A percentile compares a stretch with the other conserved stretches of the same genome.
Conservation (phyloP, 805 yeast species). For the Debaryomyces prosopidis region DNA sequence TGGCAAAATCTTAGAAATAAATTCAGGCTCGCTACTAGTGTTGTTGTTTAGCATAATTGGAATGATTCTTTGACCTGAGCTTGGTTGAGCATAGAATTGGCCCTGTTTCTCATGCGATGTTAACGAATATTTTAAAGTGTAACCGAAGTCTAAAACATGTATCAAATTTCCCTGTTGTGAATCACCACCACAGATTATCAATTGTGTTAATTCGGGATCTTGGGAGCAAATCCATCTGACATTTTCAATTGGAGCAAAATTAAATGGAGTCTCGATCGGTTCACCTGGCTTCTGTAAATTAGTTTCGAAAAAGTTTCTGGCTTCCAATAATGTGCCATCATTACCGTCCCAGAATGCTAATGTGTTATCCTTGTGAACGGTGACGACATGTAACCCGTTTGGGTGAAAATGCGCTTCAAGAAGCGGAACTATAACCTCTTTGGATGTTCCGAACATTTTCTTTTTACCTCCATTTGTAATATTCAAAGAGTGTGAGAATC, state of each 20-base stretch:
- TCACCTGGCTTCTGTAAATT: slow-evolving; percentile 57
- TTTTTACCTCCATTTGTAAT: slow-evolving; percentile 41
- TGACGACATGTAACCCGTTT: slow-evolving; percentile 80
- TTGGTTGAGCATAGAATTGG: slow-evolving; percentile 68
- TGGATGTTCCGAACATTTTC: slow-evolving; percentile 38
- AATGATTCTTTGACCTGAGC: slow-evolving; percentile 33
- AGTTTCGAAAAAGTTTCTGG: slow-evolving; percentile 69
- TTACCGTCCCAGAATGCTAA: slow-evolving; percentile 91
- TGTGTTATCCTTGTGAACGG: slow-evolving; percentile 80
- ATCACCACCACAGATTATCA: slow-evolving; percentile 72
- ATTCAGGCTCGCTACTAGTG: slow-evolving; percentile 18
- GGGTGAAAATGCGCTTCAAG: slow-evolving; percentile 82
- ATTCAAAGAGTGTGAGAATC: slow-evolving; percentile 37
- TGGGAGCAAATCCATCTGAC: slow-evolving; percentile 77
- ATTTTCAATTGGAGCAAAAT: slow-evolving; percentile 46
- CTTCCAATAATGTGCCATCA: slow-evolving; percentile 70
- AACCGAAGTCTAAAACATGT: slow-evolving; percentile 71
- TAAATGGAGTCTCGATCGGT: slow-evolving; percentile 17
- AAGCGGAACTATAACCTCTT: slow-evolving; percentile 32
- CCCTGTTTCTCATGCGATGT: slow-evolving; percentile 86
- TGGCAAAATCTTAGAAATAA: slow-evolving; percentile 28
- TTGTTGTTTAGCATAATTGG: slow-evolving; percentile 22
- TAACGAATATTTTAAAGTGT: slow-evolving; percentile 73
- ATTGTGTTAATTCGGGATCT: slow-evolving; percentile 78
- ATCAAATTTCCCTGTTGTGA: slow-evolving; percentile 29